A percentile compares a stretch with the other conserved stretches of the same genome.
These are phyloP conservation scores for Lachancea meyersii DNA, from an alignment of 805 yeast genomes.

Conservation along the genomic window DNA sequence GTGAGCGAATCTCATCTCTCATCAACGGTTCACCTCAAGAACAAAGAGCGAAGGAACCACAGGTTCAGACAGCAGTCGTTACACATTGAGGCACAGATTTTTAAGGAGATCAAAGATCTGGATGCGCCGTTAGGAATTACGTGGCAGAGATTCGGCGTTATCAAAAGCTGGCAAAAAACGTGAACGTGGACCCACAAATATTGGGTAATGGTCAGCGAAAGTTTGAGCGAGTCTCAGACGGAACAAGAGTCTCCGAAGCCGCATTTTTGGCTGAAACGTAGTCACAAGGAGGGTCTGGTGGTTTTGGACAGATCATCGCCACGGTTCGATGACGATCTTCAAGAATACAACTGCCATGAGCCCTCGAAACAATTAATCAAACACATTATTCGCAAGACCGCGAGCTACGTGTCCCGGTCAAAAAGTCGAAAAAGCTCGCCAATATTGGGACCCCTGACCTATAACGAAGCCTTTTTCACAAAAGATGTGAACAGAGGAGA, in stretches of 20 bases:
- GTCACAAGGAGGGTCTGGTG: slow-evolving; percentile 1
- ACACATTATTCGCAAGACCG: slow-evolving; percentile 14
- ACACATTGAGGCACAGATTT: too few species aligned
- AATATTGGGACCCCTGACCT: slow-evolving; percentile 24
- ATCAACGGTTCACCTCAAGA: neutral
- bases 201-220: neutral
- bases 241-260: neutral
- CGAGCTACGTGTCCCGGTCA: slow-evolving; percentile 10
- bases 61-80: too few species aligned
- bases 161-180: neutral
- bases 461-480: slow-evolving; percentile 15
- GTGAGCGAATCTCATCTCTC: neutral
- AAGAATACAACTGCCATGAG: neutral
- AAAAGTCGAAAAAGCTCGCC: neutral
- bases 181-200: neutral
- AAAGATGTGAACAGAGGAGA: neutral
- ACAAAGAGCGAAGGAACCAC: neutral
- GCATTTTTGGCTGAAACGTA: slow-evolving; percentile 1
- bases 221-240: neutral
- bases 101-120: too few species aligned
- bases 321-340: neutral
- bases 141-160: neutral
- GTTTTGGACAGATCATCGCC: slow-evolving; percentile 1
- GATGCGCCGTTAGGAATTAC: neutral
- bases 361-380: slow-evolving; percentile 12